Conservation (phyloP, 2,329 filamentous ascomycete genomes). For the Diaporthe sp. region DNA sequence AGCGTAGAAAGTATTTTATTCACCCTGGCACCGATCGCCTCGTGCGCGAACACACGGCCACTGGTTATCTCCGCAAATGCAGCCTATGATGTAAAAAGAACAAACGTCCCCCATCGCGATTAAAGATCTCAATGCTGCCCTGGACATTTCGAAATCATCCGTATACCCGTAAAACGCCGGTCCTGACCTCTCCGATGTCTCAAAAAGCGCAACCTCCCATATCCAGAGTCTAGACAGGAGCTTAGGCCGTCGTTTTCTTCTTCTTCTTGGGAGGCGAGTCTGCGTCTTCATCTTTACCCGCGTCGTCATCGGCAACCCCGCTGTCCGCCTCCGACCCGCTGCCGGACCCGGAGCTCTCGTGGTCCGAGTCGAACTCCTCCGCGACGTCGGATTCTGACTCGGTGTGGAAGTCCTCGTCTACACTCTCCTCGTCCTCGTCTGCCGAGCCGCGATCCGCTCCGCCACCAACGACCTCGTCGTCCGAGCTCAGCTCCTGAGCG, state of each 20-base stretch:
- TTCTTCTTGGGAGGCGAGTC: constrained; percentile 53
- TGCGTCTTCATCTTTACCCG: constrained; percentile 48
- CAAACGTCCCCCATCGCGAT: constrained; percentile 3
- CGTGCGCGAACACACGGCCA: not conserved
- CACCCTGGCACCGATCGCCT: not conserved
- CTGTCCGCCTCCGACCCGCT: constrained; percentile 75
- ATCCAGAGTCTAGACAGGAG: not conserved
- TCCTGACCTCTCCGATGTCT: constrained; percentile 8
- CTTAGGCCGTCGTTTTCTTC: constrained; percentile 50
- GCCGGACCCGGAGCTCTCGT: constrained; percentile 83
- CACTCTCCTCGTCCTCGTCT: constrained; percentile 94
- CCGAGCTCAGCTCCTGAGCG: constrained; percentile 85
- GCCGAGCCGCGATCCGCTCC: constrained; percentile 87
- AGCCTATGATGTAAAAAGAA: not conserved
- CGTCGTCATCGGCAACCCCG: constrained; percentile 61
- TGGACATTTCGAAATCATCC: constrained; percentile 9
- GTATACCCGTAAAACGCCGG: constrained; percentile 32
- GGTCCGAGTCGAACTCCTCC: constrained; percentile 92
- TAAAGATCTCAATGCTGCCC: constrained; percentile 23
- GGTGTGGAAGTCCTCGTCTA: constrained; percentile 95
- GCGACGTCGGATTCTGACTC: constrained; percentile 95
- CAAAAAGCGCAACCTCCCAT: not conserved
- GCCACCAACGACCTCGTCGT: constrained; percentile 79
- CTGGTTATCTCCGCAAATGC: not conserved
- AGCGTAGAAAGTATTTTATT: not conserved